Evolutionary conservation across 352 stramenopile genomes (phyloP).

Genomic region (Pelagophyceae sp.): DNA sequence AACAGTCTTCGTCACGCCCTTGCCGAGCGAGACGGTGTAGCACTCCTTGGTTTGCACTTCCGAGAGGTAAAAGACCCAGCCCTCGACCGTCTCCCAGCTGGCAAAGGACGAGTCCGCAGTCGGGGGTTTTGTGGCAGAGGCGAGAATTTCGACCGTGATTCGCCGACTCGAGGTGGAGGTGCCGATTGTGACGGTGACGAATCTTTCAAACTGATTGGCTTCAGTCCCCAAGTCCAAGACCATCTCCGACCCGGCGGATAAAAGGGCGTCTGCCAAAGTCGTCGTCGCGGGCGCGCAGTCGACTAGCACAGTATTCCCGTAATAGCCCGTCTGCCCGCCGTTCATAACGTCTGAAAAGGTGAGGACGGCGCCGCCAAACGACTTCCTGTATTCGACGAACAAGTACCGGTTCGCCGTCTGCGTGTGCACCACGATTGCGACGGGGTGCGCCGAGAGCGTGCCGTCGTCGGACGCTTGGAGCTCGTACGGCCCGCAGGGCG

Average conservation of each 20-base stretch:
- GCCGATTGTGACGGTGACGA: neutral
- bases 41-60: neutral
- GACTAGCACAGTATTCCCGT: neutral
- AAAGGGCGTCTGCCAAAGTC: neutral
- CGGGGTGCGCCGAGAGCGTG: neutral
- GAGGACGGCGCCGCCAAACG: neutral
- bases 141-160: neutral
- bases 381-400: neutral
- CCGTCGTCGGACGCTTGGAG: neutral
- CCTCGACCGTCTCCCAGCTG: neutral
- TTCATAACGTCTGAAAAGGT: neutral
- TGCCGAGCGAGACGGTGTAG: neutral
- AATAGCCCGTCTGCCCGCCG: neutral
- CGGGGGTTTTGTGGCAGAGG: neutral
- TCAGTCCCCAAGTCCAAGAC: neutral
- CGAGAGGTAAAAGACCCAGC: neutral
- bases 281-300: constrained; percentile 4
- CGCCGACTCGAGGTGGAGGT: neutral
- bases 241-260: neutral
- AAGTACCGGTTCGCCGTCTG: neutral
- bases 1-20: neutral
- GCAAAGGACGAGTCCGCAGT: neutral
- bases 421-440: neutral
- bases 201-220: neutral
- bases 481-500: neutral